Percentiles rank a stretch among this genome's conserved stretches.
These are phyloP conservation scores for Dalbergia cochinchinensis DNA, from an alignment of 306 rosid species.

Conservation along the genomic window DNA sequence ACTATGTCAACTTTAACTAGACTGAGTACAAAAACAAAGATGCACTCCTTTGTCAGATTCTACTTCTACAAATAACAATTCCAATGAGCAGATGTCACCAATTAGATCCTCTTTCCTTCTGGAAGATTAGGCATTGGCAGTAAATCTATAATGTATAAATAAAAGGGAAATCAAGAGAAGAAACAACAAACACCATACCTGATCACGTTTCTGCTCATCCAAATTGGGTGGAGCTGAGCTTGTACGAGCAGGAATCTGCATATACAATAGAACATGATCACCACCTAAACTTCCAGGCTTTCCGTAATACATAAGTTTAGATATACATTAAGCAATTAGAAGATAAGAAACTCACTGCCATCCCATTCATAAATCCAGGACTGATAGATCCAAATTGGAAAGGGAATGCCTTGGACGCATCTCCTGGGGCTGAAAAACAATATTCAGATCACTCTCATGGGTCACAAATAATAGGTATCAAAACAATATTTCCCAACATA, in stretches of 20 bases:
- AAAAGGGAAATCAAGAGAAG: not conserved
- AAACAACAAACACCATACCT: constrained; percentile 57
- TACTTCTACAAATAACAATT: not conserved
- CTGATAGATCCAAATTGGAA: constrained; percentile 92
- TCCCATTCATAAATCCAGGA: constrained; percentile 77
- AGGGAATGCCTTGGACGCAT: constrained; percentile 65
- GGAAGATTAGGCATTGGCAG: not conserved
- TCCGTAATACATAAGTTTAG: constrained; percentile 1
- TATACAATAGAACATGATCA: constrained; percentile 38
- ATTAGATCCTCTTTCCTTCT: constrained; percentile 15
- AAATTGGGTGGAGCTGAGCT: constrained; percentile 98
- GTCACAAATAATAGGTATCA: constrained; percentile 1
- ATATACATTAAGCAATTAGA: constrained; percentile 11
- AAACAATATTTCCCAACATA: not conserved
- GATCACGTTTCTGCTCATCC: constrained; percentile 93
- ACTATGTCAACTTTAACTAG: constrained; percentile 14
- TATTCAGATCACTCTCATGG: constrained; percentile 39
- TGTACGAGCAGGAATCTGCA: constrained; percentile 94
- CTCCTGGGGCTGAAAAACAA: constrained; percentile 65
- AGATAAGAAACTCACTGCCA: constrained; percentile 65
- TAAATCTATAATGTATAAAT: constrained; percentile 36
- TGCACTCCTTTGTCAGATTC: constrained; percentile 6
- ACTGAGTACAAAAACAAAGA: not conserved
- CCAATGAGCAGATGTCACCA: not conserved
- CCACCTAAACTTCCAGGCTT: constrained; percentile 16